A percentile compares a stretch with the other conserved stretches of the same genome.
Conservation (phyloP, 495 filamentous ascomycete species). For the Bacidia gigantensis region DNA sequence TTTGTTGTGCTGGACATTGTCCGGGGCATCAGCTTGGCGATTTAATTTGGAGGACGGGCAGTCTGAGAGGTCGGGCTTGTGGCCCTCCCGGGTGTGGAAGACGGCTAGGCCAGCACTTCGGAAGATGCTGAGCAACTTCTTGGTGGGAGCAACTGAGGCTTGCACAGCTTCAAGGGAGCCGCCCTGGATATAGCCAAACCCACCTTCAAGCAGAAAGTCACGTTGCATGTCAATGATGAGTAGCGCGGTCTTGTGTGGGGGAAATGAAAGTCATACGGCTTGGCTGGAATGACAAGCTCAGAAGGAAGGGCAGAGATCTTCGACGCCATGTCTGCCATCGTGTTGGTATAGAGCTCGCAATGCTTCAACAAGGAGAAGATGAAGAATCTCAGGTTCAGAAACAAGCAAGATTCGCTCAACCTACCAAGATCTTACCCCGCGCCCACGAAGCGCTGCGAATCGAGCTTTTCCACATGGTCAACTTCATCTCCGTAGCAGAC, state of each 20-base stretch:
- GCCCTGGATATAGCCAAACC: constrained; percentile 19
- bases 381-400: no score
- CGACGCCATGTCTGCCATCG: background rate
- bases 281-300: constrained; percentile 12
- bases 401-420: no score
- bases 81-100: constrained; percentile 53
- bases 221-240: constrained; percentile 64
- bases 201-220: constrained; percentile 27
- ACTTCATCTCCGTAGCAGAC: no score
- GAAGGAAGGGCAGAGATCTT: background rate
- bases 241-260: constrained; percentile 47
- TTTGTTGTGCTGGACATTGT: constrained; percentile 28
- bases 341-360: background rate
- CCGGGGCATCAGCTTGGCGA: constrained; percentile 31
- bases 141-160: constrained; percentile 40
- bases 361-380: background rate
- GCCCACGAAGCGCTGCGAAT: no score
- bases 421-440: no score
- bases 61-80: constrained; percentile 34
- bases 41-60: constrained; percentile 35
- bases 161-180: constrained; percentile 27
- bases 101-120: constrained; percentile 45
- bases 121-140: constrained; percentile 41
- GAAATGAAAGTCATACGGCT: constrained; percentile 44
- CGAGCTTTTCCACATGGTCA: no score